phyloP scores from a whole-genome alignment of 2,329 filamentous ascomycete species.

The Calonectria montana region DNA sequence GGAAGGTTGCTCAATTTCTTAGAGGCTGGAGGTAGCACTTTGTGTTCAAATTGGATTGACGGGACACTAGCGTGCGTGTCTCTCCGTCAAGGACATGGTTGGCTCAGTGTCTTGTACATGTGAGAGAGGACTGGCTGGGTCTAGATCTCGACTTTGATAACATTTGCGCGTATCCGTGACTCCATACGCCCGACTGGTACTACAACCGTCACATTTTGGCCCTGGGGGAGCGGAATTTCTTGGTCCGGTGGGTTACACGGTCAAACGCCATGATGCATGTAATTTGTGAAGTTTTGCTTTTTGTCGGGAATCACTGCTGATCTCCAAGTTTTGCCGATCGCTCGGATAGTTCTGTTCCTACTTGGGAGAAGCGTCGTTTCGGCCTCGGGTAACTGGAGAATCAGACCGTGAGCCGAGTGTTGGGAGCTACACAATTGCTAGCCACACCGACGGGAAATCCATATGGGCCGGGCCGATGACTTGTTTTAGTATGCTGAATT shows the following conservation, averaged over 20 bases:
- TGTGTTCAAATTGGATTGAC: neutral
- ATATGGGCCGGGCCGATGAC: neutral
- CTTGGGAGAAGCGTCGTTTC: slow-evolving; percentile 1
- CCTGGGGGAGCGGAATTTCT: neutral
- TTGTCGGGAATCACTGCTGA: neutral
- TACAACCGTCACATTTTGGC: neutral
- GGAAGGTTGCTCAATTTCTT: neutral
- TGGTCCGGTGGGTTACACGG: neutral
- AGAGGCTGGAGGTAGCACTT: neutral
- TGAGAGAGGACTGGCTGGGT: slow-evolving; percentile 1
- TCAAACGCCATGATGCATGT: neutral
- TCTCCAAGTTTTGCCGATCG: neutral
- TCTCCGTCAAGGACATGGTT: neutral
- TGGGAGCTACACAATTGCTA: neutral
- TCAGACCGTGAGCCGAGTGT: neutral
- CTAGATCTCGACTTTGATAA: neutral
- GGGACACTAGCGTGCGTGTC: neutral
- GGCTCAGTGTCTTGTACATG: slow-evolving; percentile 1
- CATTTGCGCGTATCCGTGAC: neutral
- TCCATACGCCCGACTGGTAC: neutral
- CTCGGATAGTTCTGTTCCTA: neutral
- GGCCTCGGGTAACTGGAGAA: neutral
- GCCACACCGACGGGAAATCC: neutral
- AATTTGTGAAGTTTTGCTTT: neutral
- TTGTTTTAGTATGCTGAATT: neutral